Base-by-base conservation (phyloP, 2,329 filamentous ascomycete species). In the Nigrograna mackinnonii region DNA sequence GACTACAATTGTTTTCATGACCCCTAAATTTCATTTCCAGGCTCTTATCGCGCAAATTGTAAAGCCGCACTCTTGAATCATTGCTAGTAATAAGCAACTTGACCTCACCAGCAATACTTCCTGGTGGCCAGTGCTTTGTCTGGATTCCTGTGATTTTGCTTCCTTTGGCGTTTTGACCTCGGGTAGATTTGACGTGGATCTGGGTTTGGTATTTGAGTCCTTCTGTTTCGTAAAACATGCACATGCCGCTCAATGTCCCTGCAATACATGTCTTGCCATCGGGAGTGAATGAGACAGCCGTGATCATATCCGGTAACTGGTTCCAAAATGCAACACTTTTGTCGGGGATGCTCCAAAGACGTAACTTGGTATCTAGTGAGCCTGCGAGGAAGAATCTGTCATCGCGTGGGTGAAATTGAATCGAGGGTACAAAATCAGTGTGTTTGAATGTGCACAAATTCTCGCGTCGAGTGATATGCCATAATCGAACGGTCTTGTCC, bases 91-190 rank as follows among this genome's bases (percentile, higher is more conserved):
- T 84, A 5, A 99, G 75, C 3, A 99, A 75, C 59, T 95, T 95
- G 37, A 89, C 79, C 39, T 91, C 86, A 1, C 82, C 82, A 24
- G 79, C 79, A 2, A 74, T 72, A 37, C 79, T 73, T 17, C 77
- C 72, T 2, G 77, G 75, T 4, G 84, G 83, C 36, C 83, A 75
- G 13, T 73, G 69, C 50, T 86, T 84, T 0, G 90, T 87, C 59
- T 92, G 85, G 39, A 99, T 96, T 5, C 91, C 91, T 0, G 94
- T 97, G 55, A 99, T 96, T 66, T 99, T 99, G 73, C 91, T 96
- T 5, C 92, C 92, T 66, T 95, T 96, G 4, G 91, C 87, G 60
- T 96, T 97, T 62, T 91, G 91, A 3, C 94, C 92, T 45, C 91
- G 81, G 0, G 90, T 90, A 1, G 91, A 96, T 33, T 91, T 85